Evolutionary conservation across 495 filamentous ascomycete species (phyloP).

Genomic region (Letharia lupina): DNA sequence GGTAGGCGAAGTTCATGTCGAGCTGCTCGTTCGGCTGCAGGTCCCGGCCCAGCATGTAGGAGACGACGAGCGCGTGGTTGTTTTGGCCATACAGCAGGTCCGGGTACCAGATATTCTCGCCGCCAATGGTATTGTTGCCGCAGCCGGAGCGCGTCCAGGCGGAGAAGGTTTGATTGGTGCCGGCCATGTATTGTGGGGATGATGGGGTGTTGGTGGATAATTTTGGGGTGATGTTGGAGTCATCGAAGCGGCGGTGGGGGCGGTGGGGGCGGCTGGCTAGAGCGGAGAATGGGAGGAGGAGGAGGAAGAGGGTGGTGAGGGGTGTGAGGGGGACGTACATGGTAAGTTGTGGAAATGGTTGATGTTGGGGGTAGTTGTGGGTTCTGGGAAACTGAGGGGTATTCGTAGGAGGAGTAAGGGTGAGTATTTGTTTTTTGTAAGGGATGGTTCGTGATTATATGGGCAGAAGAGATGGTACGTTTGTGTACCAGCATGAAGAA

Average conservation of each 20-base stretch:
- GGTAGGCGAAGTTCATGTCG: neutral
- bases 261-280: neutral
- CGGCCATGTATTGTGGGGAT: neutral
- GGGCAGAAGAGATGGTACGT: too few relatives aligned
- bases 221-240: too few relatives aligned
- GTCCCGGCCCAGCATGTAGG: constrained; percentile 1
- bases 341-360: neutral
- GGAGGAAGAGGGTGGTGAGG: neutral
- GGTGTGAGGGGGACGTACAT: neutral
- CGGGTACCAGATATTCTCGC: neutral
- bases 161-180: neutral
- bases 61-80: constrained; percentile 2
- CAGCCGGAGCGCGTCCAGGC: neutral
- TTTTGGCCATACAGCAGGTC: neutral
- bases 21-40: neutral
- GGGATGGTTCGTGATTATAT: too few relatives aligned
- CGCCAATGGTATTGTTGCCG: neutral
- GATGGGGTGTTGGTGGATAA: neutral
- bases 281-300: neutral
- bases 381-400: too few relatives aligned
- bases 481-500: too few relatives aligned
- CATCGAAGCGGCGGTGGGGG: neutral
- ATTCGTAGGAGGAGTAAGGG: too few relatives aligned
- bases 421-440: too few relatives aligned
- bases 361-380: too few relatives aligned